Evolutionary conservation across 2,329 filamentous ascomycete species (phyloP), one percentile per base, ranked within the genome.

Genomic region (Periconia digitata): DNA sequence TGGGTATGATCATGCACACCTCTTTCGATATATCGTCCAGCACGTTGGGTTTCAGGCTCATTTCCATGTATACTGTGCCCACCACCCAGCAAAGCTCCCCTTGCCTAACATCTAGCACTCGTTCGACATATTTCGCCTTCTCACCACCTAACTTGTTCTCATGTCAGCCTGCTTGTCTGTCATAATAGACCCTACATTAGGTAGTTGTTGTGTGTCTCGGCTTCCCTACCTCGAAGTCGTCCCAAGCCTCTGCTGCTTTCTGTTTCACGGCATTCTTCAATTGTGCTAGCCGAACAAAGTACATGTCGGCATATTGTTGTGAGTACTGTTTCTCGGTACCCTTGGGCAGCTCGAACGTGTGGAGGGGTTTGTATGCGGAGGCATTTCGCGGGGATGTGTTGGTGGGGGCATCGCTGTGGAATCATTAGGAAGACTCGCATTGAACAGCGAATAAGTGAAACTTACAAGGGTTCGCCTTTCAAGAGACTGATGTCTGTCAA

Each of bases 291-390:
- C 94, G 88, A 60, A 96, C 71, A 69, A 96, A 99, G 79, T 99
- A 99, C 84, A 97, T 92, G 72, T 99, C 94, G 54, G 88, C 90
- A 81, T 89, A 99, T 74, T 99, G 94, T 71, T 97, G 94, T 70
- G 92, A 80, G 71, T 97, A 99, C 46, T 91, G 87, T 53, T 79
- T 78, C 29, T 78, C 73, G 36, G 77, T 72, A 21, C 81, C 81
- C 54, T 77, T 86, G 20, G 88, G 81, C 8, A 97, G 82, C 41
- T 76, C 76, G 71, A 91, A 97, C 7, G 85, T 87, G 46, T 84
- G 75, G 22, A 95, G 79, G 0, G 92, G 85, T 47, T 84, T 86
- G 76, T 96, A 97, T 46, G 73, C 62, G 3, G 83, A 85, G 17
- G 77, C 56, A 37, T 55, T 47, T 53, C 68, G 60, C 37, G 53